These are phyloP conservation scores for Penicillium thymicola DNA, from an alignment of 2,329 filamentous ascomycete genomes.

Conservation along the genomic window DNA sequence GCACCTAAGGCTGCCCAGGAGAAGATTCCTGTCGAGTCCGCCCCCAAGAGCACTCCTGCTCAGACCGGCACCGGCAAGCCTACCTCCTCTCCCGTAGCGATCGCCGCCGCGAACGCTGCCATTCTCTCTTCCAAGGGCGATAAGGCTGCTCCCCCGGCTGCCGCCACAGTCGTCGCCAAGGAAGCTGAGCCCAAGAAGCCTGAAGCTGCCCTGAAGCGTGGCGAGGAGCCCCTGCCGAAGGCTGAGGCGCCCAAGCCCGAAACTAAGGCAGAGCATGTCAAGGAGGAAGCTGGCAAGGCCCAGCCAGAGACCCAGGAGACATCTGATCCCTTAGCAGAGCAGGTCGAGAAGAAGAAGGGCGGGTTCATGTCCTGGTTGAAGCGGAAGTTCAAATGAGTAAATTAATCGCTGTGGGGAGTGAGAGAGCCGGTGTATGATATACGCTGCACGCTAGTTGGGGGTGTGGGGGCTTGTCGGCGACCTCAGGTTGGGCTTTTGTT, in stretches of 20 bases:
- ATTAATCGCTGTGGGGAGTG: constrained; percentile 1
- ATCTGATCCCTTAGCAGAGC: constrained; percentile 10
- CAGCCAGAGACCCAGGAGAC: constrained; percentile 2
- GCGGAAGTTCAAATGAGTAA: constrained; percentile 27
- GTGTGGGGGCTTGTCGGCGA: background rate
- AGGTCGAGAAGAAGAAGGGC: constrained; percentile 21
- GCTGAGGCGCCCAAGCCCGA: constrained; percentile 2
- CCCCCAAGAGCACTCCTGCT: constrained; percentile 3
- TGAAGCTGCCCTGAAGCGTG: constrained; percentile 21
- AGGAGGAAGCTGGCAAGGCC: constrained; percentile 5
- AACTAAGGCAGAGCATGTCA: constrained; percentile 9
- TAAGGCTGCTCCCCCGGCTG: constrained; percentile 13
- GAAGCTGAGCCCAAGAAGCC: constrained; percentile 22
- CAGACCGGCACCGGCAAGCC: constrained; percentile 8
- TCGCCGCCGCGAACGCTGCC: constrained; percentile 22
- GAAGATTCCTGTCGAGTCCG: constrained; percentile 7
- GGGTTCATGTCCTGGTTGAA: constrained; percentile 29
- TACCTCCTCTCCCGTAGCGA: constrained; percentile 14
- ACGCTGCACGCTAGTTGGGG: constrained; percentile 1
- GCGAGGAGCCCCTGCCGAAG: constrained; percentile 19
- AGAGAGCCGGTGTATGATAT: constrained; percentile 8
- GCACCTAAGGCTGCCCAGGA: background rate
- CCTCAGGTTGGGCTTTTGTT: background rate
- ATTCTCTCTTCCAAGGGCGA: constrained; percentile 21
- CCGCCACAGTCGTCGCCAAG: constrained; percentile 8